Conservation (phyloP, 2,329 filamentous ascomycete genomes). For the Rhynchosporium secalis region DNA sequence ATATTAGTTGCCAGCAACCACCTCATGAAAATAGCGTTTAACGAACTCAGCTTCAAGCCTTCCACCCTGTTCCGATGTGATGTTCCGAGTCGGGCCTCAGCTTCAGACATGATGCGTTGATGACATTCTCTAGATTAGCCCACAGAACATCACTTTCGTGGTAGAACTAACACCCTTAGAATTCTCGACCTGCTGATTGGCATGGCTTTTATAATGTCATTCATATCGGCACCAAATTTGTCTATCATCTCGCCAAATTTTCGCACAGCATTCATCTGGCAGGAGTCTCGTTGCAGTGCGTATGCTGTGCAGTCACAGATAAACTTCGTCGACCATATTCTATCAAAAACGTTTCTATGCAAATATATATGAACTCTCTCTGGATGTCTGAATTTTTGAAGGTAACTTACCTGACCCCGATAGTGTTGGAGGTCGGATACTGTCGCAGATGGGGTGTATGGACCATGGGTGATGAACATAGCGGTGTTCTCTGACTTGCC, state of each 20-base stretch:
- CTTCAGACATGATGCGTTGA: conserved; percentile 15
- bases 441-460: conserved; percentile 14
- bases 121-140: conserved; percentile 12
- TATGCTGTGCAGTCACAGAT: conserved; percentile 17
- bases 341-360: conserved; percentile 18
- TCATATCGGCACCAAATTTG: conserved; percentile 14
- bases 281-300: conserved; percentile 11
- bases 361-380: conserved; percentile 12
- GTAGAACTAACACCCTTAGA: conserved; percentile 3
- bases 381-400: conserved; percentile 16
- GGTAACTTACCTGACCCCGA: conserved; percentile 16
- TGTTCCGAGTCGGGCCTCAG: conserved; percentile 7
- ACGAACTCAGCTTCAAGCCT: conserved; percentile 18
- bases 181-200: conserved; percentile 3
- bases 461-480: conserved; percentile 12
- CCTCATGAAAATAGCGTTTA: conserved; percentile 6
- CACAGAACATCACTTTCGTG: conserved; percentile 11
- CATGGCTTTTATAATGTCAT: conserved; percentile 10
- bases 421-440: conserved; percentile 15
- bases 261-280: conserved; percentile 13
- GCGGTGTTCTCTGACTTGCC: not conserved
- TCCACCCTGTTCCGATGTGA: conserved; percentile 1
- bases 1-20: conserved; percentile 10
- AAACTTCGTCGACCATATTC: conserved; percentile 12
- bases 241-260: conserved; percentile 10